Evolutionary conservation across 257 asterid genomes (phyloP).

Genomic region (Jasminum sambac): DNA sequence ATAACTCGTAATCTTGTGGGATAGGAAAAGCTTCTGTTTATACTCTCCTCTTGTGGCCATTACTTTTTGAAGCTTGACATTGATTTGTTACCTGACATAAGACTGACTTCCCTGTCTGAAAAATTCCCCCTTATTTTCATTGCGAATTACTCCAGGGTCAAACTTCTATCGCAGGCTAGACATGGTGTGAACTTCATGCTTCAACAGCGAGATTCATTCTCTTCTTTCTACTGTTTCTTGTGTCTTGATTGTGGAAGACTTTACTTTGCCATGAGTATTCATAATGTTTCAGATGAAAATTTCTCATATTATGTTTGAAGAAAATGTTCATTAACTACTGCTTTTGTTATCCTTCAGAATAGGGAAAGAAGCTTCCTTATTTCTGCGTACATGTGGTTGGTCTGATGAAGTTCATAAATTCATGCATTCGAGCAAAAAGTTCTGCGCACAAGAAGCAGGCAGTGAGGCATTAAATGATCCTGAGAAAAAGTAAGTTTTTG

Average conservation of each 20-base stretch:
- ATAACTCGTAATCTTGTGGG: not conserved
- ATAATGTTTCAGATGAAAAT: not conserved
- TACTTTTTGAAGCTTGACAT: not conserved
- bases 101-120: not conserved
- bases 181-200: not conserved
- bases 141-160: not conserved
- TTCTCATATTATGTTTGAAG: conserved; percentile 7
- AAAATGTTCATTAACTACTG: conserved; percentile 18
- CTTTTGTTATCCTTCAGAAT: conserved; percentile 52
- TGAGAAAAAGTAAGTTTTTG: conserved; percentile 65
- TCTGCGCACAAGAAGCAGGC: conserved; percentile 44
- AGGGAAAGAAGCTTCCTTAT: conserved; percentile 65
- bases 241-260: conserved; percentile 11
- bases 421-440: conserved; percentile 67
- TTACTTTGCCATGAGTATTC: not conserved
- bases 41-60: not conserved
- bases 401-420: conserved; percentile 61
- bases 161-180: not conserved
- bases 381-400: conserved; percentile 83
- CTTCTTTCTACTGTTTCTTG: not conserved
- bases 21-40: not conserved
- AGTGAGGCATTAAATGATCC: conserved; percentile 32
- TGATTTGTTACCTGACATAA: not conserved
- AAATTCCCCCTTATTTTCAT: not conserved
- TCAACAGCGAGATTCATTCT: not conserved